phyloP scores from a whole-genome alignment of 805 yeast genomes.

The Starmerella geochares region DNA sequence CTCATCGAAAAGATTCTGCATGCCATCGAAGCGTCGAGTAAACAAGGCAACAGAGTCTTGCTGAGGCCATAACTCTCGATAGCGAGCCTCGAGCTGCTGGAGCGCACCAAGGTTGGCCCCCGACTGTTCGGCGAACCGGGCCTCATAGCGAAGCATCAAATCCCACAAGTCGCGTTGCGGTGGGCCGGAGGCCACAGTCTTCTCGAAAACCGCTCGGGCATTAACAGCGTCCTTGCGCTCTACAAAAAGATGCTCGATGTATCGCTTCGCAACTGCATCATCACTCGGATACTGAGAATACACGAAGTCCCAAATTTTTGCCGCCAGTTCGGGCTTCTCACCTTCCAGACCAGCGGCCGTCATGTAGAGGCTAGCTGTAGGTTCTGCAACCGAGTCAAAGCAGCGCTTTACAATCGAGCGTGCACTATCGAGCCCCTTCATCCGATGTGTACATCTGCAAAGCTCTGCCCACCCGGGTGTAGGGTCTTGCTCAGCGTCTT shows the following conservation, averaged over 20 bases:
- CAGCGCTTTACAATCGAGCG: constrained; percentile 60
- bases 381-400: constrained; percentile 38
- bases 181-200: constrained; percentile 42
- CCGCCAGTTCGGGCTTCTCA: constrained; percentile 51
- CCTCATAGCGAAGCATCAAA: constrained; percentile 56
- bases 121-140: constrained; percentile 42
- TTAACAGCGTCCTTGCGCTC: constrained; percentile 58
- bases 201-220: constrained; percentile 74
- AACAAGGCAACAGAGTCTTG: constrained; percentile 34
- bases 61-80: constrained; percentile 49
- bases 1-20: not conserved
- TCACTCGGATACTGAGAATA: constrained; percentile 46
- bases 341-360: constrained; percentile 73
- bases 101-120: constrained; percentile 51
- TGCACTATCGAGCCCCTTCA: constrained; percentile 57
- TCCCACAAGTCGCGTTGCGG: constrained; percentile 42
- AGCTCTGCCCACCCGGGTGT: constrained; percentile 59
- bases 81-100: constrained; percentile 55
- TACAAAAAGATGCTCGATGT: constrained; percentile 59
- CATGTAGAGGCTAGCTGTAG: constrained; percentile 61
- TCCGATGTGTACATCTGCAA: constrained; percentile 62
- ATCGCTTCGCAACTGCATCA: constrained; percentile 53
- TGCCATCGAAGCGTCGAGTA: constrained; percentile 23
- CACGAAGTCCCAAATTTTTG: constrained; percentile 69
- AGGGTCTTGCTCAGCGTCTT: constrained; percentile 30